Base-by-base conservation (phyloP, 2,329 filamentous ascomycete genomes). In the Ophiostoma tasmaniense region DNA sequence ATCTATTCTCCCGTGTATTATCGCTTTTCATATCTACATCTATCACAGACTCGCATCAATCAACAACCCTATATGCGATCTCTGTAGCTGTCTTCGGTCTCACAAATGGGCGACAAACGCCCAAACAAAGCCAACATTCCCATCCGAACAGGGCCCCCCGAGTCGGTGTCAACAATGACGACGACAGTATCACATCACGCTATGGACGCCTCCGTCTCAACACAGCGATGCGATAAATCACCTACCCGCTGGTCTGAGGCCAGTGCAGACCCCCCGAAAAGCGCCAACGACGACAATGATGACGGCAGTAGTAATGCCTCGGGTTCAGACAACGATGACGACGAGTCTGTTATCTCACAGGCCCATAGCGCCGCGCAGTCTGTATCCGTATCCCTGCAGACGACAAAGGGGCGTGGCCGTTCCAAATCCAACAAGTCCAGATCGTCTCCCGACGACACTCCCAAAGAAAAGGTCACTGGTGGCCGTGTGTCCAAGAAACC, bases 251-350 rank as follows among this genome's bases (percentile, higher is more conserved):
- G 61, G 61, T 37, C 61, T 5, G 33, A 37, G 10, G 61, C 61
- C 61, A 37, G 61, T 7, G 30, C 61, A 22, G 61, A 37, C 33
- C 61, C 5, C 5, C 61, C 20, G 13, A 37, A 64, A 14, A 37
- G 61, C 11, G 10, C 33, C 33, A 20, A 35, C 33, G 17, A 35
- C 59, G 55, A 61, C 25, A 30, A 64, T 20, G 61, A 64, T 20
- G 61, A 64, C 30, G 11, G 5, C 61, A 62, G 59, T 20, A 64
- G 61, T 33, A 33, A n/a, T 37, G 61, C 8, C 10, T 64, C 61
- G 20, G 33, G 33, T 20, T 78, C 42, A 14, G 84, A 84, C 61
- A 82, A 77, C 30, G 83, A 78, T 39, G 90, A 90, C 14, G 90
- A 85, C 66, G 89, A 86, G 82, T 89, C 28, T 84, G 20, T 64